phyloP scores from a whole-genome alignment of 805 yeast genomes.

The Clavispora santaluciae region DNA sequence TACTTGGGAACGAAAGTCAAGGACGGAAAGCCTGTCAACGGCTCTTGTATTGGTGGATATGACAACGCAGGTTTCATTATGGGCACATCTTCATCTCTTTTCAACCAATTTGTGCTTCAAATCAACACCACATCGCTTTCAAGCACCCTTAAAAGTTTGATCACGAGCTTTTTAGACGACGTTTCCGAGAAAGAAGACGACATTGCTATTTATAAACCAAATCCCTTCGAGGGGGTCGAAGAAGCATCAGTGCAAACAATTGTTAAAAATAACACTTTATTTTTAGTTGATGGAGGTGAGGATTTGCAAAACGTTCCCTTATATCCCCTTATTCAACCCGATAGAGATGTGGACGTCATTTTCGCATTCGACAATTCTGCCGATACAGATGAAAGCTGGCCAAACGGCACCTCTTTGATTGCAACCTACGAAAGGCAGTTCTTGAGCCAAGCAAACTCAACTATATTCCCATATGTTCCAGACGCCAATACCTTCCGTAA shows the following conservation, averaged over 20 bases:
- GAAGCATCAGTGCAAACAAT: constrained; percentile 17
- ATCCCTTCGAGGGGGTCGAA: constrained; percentile 29
- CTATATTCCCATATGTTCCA: constrained; percentile 26
- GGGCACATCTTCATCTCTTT: constrained; percentile 38
- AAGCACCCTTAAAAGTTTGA: constrained; percentile 19
- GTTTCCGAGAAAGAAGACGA: constrained; percentile 27
- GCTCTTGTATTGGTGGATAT: constrained; percentile 57
- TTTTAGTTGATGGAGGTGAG: constrained; percentile 41
- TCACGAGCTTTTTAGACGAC: constrained; percentile 20
- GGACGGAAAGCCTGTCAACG: constrained; percentile 50
- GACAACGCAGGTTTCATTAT: constrained; percentile 56
- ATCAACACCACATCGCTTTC: constrained; percentile 20
- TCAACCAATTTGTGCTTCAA: constrained; percentile 29
- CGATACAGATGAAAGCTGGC: constrained; percentile 35
- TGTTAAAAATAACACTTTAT: constrained; percentile 26
- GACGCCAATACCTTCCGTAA: constrained; percentile 16
- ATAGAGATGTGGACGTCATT: constrained; percentile 35
- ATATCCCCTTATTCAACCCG: constrained; percentile 35
- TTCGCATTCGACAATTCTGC: constrained; percentile 37
- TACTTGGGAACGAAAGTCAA: constrained; percentile 65
- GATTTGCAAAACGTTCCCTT: constrained; percentile 40
- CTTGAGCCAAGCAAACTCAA: constrained; percentile 20
- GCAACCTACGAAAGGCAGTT: constrained; percentile 30
- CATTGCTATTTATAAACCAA: constrained; percentile 37
- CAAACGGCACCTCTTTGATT: constrained; percentile 38